Evolutionary conservation across 108 stramenopile genomes (phyloP).

Genomic region (Cyclostephanos invisitatus): DNA sequence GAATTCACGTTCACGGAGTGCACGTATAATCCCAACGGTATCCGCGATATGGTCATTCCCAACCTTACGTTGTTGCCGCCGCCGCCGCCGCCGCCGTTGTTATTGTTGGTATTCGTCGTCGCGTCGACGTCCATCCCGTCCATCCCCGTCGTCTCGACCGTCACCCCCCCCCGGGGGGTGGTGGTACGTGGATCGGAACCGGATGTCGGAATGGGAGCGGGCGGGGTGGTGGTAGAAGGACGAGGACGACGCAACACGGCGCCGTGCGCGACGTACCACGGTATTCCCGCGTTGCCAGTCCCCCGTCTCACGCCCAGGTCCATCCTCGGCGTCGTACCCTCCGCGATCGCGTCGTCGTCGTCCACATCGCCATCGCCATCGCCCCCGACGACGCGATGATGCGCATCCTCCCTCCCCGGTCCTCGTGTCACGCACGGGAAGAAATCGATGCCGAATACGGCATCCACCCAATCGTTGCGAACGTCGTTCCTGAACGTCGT

Average conservation of each 20-base stretch:
- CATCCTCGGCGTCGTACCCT: conserved; percentile 47
- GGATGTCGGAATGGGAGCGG: no score
- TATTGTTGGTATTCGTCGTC: no score
- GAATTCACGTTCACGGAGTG: conserved; percentile 44
- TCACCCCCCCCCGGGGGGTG: no score
- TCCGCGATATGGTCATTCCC: conserved; percentile 67
- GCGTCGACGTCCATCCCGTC: no score
- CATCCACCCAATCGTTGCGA: conserved; percentile 74
- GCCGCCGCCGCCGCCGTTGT: no score
- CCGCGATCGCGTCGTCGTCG: conserved; percentile 15
- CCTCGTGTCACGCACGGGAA: neutral
- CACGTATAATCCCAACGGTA: conserved; percentile 75
- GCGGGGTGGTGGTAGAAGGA: neutral
- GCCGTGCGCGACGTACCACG: neutral
- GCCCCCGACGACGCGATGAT: neutral
- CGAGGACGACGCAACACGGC: neutral
- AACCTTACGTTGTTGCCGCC: conserved; percentile 25
- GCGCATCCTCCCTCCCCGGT: no score
- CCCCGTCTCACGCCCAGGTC: conserved; percentile 29
- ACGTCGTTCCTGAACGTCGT: conserved; percentile 44
- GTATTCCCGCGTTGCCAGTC: neutral
- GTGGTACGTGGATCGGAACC: no score
- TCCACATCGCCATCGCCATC: neutral
- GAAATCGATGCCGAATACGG: conserved; percentile 65
- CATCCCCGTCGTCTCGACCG: no score